phyloP scores from a whole-genome alignment of 345 rosid genomes.

The Arabidopsis thaliana region TAIR10.1 NC_003070.9:5788001-5788500 shows the following conservation, averaged over 20 bases:
- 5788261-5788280: not conserved
- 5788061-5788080: not conserved
- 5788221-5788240: constrained; percentile 25
- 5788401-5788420: constrained; percentile 9
- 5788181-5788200: constrained; percentile 15
- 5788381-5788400: constrained; percentile 25
- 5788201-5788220: constrained; percentile 9
- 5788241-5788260: constrained; percentile 22
- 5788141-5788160: constrained; percentile 5
- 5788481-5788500: not conserved
- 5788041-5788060: constrained; percentile 9
- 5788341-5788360: constrained; percentile 3
- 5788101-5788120: not conserved
- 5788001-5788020: not conserved
- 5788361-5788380: constrained; percentile 33
- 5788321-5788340: constrained; percentile 37
- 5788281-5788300: constrained; percentile 25
- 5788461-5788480: constrained; percentile 12
- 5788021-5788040: constrained; percentile 1
- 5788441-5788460: constrained; percentile 1
- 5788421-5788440: not conserved
- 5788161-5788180: constrained; percentile 6
- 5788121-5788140: not conserved
- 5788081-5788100: constrained; percentile 18
- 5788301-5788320: constrained; percentile 4